These are phyloP conservation scores for Apiospora phragmitis DNA, from an alignment of 2,329 filamentous ascomycete genomes.

Conservation along the genomic window DNA sequence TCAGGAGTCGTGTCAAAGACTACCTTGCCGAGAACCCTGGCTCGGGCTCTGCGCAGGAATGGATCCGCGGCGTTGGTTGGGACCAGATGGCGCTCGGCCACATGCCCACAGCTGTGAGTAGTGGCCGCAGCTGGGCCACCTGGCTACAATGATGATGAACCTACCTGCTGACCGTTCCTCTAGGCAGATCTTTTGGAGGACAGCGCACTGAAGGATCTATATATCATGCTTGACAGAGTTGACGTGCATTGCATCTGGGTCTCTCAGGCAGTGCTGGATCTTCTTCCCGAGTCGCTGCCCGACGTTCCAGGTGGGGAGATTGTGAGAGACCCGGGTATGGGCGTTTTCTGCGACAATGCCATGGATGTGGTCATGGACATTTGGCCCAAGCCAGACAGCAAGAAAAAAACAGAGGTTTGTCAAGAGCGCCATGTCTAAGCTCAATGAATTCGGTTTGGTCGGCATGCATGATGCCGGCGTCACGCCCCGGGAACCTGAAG, in stretches of 20 bases:
- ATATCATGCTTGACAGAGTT: constrained; percentile 69
- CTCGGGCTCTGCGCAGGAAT: constrained; percentile 54
- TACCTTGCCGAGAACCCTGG: constrained; percentile 53
- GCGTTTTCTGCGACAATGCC: constrained; percentile 74
- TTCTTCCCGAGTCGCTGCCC: constrained; percentile 54
- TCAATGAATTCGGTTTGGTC: constrained; percentile 66
- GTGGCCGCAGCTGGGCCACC: neutral
- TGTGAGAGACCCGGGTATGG: constrained; percentile 58
- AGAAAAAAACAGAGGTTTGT: constrained; percentile 56
- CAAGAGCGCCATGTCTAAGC: constrained; percentile 58
- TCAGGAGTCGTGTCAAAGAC: constrained; percentile 49
- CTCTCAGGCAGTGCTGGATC: constrained; percentile 60
- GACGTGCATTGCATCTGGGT: constrained; percentile 73
- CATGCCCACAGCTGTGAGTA: constrained; percentile 64
- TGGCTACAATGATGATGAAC: constrained; percentile 27
- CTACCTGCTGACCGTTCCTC: neutral
- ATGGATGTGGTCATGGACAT: constrained; percentile 61
- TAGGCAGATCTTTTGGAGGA: constrained; percentile 57
- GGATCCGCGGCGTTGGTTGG: constrained; percentile 70
- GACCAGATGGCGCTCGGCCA: constrained; percentile 65
- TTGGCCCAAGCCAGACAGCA: constrained; percentile 56
- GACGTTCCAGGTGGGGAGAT: constrained; percentile 66
- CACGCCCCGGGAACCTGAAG: constrained; percentile 50
- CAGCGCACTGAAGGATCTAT: constrained; percentile 52
- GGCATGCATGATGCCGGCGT: constrained; percentile 71